phyloP scores from a whole-genome alignment of 768 basidiomycete species.

The Psilocybe sp. region DNA sequence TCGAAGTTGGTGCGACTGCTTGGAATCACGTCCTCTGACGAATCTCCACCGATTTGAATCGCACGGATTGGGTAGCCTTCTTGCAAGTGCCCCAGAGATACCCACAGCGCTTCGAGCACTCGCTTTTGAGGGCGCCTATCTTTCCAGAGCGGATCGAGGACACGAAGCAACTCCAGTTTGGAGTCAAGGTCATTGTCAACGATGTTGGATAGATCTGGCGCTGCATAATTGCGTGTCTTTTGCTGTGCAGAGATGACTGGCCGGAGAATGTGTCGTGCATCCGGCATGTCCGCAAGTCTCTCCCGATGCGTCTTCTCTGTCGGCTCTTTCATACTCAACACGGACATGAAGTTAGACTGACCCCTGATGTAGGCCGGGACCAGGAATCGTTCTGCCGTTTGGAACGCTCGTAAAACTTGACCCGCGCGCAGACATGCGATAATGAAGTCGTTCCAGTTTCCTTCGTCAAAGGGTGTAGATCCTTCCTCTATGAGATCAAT shows the following conservation, averaged over 20 bases:
- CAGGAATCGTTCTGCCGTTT: constrained; percentile 75
- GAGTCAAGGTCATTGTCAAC: constrained; percentile 16
- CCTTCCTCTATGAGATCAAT: constrained; percentile 54
- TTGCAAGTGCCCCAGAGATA: constrained; percentile 45
- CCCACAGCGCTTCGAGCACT: constrained; percentile 44
- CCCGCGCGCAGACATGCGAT: constrained; percentile 77
- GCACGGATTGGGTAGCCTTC: constrained; percentile 49
- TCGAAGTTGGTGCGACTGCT: constrained; percentile 13
- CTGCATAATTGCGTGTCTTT: not conserved
- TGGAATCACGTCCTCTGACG: constrained; percentile 14
- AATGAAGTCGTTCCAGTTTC: constrained; percentile 89
- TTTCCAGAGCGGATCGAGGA: constrained; percentile 62
- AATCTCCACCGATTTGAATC: constrained; percentile 24
- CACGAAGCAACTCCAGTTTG: constrained; percentile 54
- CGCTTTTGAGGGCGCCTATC: constrained; percentile 61
- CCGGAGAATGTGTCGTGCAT: not conserved
- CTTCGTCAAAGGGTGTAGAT: constrained; percentile 71
- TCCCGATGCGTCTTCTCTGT: not conserved
- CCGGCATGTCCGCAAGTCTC: not conserved
- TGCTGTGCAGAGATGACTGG: not conserved
- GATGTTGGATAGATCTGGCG: constrained; percentile 12
- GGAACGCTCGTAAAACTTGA: constrained; percentile 80
- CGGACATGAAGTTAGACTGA: constrained; percentile 1
- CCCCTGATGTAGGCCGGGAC: constrained; percentile 33
- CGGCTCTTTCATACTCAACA: not conserved